Evolutionary conservation across 805 yeast species (phyloP), one percentile per base, ranked within the genome.

Genomic region (Candida ascalaphidarum): DNA sequence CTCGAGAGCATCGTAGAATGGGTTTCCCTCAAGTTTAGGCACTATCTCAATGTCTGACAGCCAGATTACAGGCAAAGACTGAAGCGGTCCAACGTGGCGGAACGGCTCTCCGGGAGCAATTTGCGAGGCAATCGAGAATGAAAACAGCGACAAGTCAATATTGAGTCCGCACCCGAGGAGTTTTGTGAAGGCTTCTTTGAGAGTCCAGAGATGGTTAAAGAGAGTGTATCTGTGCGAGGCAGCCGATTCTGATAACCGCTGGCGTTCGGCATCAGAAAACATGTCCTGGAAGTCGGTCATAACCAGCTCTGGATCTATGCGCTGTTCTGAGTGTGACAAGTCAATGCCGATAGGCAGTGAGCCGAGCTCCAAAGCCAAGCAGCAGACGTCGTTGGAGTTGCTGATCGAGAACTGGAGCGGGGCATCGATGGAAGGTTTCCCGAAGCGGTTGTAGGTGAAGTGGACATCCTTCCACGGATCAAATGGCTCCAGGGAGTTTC

Each of bases 141-240:
- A 22, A 21, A 40, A 33, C 12, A 28, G 21, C n/a, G 34, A 14
- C 27, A 41, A 31, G 27, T 41, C 44, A 13, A 34, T 29, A 15
- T 41, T 41, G 22, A 41, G 22, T 11, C 94, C 94, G 11, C 64
- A 51, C 0, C 94, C 94, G 2, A 68, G 40, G 21, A 65, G 69
- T 42, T 83, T 83, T 5, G 82, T 68, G 43, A 73, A 80, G 13
- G 84, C 74, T 46, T 83, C 95, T 45, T 83, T 83, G 30, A 83
- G 48, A 0, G 94, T 81, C 95, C 95, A 83, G 20, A 68, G 61
- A 22, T 72, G 73, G 12, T 79, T 69, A 39, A 79, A 68, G 2
- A 43, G 36, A 27, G 54, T 52, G 29, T 55, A 43, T 4, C 34
- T 14, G 0, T 31, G 30, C 2, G 26, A 13, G n/a, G 42, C 36